A percentile compares a stretch with the other conserved stretches of the same genome.
These are phyloP conservation scores for Pistacia vera DNA, from an alignment of 345 rosid species.

Conservation along the genomic window DNA sequence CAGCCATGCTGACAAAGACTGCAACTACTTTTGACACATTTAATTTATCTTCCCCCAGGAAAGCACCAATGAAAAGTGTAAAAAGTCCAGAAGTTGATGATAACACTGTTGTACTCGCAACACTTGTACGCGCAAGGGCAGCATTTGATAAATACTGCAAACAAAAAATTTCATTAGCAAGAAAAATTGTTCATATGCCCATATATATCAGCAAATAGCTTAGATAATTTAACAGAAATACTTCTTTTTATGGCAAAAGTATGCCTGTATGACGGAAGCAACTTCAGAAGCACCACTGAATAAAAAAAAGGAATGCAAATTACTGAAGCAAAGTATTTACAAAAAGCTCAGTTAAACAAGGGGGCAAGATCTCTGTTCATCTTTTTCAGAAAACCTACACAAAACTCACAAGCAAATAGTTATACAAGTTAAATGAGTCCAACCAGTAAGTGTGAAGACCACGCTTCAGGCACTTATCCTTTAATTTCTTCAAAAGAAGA, in stretches of 20 bases:
- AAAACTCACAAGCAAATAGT: no score
- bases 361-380: neutral
- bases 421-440: no score
- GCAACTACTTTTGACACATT: slow-evolving; percentile 87
- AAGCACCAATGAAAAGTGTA: slow-evolving; percentile 91
- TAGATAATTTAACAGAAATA: neutral
- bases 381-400: neutral
- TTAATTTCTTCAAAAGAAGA: no score
- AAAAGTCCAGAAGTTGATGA: slow-evolving; percentile 98
- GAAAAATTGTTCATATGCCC: slow-evolving; percentile 5
- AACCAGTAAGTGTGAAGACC: no score
- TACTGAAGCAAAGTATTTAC: neutral
- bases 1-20: slow-evolving; percentile 90
- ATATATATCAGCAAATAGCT: neutral
- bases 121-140: slow-evolving; percentile 96
- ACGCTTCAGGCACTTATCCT: no score
- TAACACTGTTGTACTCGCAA: slow-evolving; percentile 96
- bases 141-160: slow-evolving; percentile 96
- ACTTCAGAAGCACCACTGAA: no score
- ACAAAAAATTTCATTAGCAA: slow-evolving; percentile 7
- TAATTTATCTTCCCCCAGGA: slow-evolving; percentile 88
- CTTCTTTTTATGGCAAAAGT: neutral
- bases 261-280: neutral
- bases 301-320: neutral
- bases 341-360: neutral